A percentile compares a stretch with the other conserved stretches of the same genome.
Evolutionary conservation across 2,329 filamentous ascomycete species (phyloP).

Genomic region (Alternaria metachromatica): DNA sequence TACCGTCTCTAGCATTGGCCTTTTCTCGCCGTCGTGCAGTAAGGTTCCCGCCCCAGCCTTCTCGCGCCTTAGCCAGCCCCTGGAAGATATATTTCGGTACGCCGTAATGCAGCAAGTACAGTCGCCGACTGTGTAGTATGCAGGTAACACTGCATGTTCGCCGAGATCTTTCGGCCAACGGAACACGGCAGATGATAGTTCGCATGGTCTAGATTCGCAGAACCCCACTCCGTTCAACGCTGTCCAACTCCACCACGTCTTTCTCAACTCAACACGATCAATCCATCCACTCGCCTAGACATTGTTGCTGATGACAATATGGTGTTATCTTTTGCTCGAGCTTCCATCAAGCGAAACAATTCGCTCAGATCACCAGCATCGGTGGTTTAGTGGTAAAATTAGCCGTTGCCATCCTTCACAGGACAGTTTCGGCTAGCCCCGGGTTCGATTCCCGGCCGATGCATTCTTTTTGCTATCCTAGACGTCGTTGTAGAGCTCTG

Average conservation of each 20-base stretch:
- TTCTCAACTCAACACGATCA: background rate
- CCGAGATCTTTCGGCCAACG: background rate
- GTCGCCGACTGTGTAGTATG: background rate
- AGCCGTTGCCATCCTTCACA: conserved; percentile 17
- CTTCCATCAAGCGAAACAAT: background rate
- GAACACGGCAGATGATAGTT: background rate
- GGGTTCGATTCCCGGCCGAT: conserved; percentile 23
- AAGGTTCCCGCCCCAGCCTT: background rate
- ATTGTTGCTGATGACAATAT: rapidly evolving
- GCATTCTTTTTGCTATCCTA: conserved; percentile 3
- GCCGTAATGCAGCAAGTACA: background rate
- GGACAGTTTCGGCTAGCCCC: conserved; percentile 17
- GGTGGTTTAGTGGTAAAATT: conserved; percentile 26
- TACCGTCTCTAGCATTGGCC: background rate
- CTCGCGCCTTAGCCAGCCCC: background rate
- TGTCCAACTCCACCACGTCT: background rate
- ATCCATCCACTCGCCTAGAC: background rate
- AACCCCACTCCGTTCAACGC: background rate
- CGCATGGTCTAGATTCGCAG: background rate
- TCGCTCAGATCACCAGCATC: conserved; percentile 4
- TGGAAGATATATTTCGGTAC: background rate
- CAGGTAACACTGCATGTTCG: background rate
- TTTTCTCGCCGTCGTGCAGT: background rate
- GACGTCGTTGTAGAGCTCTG: background rate
- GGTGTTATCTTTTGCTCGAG: rapidly evolving